A percentile compares a stretch with the other conserved stretches of the same genome.
These are phyloP conservation scores for Panaeolus papilionaceus DNA, from an alignment of 768 basidiomycete genomes.

Conservation along the genomic window DNA sequence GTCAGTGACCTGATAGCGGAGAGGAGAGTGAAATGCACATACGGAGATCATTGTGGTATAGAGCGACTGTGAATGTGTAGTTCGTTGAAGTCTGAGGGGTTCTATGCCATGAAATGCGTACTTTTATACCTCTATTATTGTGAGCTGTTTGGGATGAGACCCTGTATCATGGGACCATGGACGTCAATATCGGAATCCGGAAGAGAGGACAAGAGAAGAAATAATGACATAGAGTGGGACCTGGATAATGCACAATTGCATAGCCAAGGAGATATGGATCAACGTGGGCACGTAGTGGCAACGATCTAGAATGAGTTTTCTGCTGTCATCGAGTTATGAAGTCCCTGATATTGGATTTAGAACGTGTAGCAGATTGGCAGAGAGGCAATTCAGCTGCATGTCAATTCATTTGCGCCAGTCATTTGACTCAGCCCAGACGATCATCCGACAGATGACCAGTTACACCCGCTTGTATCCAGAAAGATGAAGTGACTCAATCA, in stretches of 20 bases:
- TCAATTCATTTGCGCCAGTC: neutral
- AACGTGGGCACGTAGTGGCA: constrained; percentile 10
- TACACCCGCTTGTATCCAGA: neutral
- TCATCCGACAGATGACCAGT: neutral
- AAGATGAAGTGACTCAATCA: neutral
- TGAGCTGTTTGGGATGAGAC: neutral
- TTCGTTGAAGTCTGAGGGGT: constrained; percentile 1
- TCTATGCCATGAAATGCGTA: neutral
- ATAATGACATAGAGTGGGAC: neutral
- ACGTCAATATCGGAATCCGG: constrained; percentile 12
- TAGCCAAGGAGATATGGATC: constrained; percentile 4
- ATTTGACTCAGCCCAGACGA: neutral
- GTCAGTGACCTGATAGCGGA: neutral
- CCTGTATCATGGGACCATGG: constrained; percentile 1
- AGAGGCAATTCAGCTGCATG: constrained; percentile 11
- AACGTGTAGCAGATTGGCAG: neutral
- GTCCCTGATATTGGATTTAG: neutral
- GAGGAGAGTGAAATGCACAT: neutral
- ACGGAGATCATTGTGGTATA: constrained; percentile 3
- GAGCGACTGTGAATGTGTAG: neutral
- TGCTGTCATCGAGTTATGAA: neutral
- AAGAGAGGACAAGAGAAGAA: neutral
- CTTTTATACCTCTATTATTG: constrained; percentile 4
- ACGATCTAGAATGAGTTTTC: neutral
- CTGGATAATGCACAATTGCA: neutral